These are phyloP conservation scores for Vigna unguiculata DNA, from an alignment of 306 rosid species.

Conservation along the genomic window DNA sequence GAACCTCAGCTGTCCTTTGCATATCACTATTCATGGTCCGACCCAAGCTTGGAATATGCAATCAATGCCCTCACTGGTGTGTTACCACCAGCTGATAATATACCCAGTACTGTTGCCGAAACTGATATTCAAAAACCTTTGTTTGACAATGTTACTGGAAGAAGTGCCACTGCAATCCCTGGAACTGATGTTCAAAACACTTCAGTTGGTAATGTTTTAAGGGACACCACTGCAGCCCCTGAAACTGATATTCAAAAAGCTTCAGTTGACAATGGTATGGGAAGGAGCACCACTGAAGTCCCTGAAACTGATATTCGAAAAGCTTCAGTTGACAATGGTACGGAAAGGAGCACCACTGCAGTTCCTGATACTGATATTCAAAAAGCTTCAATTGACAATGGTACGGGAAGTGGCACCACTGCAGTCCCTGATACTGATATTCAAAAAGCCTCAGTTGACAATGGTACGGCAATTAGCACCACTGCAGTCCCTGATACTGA, in stretches of 20 bases:
- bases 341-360: conserved; percentile 19
- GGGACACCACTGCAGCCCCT: background rate
- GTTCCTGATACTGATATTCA: conserved; percentile 13
- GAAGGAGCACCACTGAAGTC: background rate
- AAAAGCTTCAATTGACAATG: background rate
- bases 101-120: conserved; percentile 25
- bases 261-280: background rate
- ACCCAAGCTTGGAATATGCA: conserved; percentile 84
- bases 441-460: no score
- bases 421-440: no score
- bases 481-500: no score
- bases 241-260: background rate
- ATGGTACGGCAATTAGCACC: background rate
- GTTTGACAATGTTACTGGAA: conserved; percentile 34
- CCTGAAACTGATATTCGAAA: background rate
- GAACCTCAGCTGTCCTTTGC: conserved; percentile 67
- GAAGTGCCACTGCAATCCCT: background rate
- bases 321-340: background rate
- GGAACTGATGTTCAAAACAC: background rate
- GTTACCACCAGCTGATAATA: conserved; percentile 63
- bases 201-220: background rate
- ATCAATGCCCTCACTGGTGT: conserved; percentile 77
- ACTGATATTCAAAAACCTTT: conserved; percentile 20
- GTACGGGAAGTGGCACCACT: background rate
- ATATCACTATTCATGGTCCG: conserved; percentile 82